Conservation (phyloP, 805 yeast species). For the Candida odintsovae region DNA sequence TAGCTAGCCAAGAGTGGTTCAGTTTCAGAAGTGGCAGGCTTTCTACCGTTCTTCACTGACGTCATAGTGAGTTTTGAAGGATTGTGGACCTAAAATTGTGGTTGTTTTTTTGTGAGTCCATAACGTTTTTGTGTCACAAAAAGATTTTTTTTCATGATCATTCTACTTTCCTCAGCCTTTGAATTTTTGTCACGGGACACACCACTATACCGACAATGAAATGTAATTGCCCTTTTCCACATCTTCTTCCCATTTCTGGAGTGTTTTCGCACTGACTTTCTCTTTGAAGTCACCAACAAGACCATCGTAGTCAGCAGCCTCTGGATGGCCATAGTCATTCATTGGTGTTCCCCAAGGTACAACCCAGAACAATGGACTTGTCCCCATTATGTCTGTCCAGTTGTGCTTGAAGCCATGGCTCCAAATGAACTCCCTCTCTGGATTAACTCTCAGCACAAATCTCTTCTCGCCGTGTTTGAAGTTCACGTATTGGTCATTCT, state of each 20-base stretch:
- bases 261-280: conserved; percentile 21
- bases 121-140: not conserved
- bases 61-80: not conserved
- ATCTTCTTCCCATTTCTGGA: conserved; percentile 14
- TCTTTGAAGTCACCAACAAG: conserved; percentile 26
- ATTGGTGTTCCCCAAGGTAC: conserved; percentile 22
- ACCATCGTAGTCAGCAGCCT: conserved; percentile 6
- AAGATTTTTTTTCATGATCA: not conserved
- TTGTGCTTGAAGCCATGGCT: conserved; percentile 21
- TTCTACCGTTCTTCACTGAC: not conserved
- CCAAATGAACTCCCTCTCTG: conserved; percentile 12
- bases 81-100: not conserved
- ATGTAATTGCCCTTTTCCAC: conserved; percentile 25
- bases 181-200: not conserved
- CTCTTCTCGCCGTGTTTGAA: conserved; percentile 30
- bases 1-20: not conserved
- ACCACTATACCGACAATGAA: not conserved
- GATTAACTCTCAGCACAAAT: conserved; percentile 32
- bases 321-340: not conserved
- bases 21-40: not conserved
- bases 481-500: conserved; percentile 23
- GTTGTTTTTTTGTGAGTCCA: not conserved
- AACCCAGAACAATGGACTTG: conserved; percentile 24
- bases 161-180: not conserved
- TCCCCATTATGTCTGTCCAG: conserved; percentile 26